These are phyloP conservation scores for Diospyros kaki DNA, from an alignment of 148 eudicot species.

Conservation along the genomic window DNA sequence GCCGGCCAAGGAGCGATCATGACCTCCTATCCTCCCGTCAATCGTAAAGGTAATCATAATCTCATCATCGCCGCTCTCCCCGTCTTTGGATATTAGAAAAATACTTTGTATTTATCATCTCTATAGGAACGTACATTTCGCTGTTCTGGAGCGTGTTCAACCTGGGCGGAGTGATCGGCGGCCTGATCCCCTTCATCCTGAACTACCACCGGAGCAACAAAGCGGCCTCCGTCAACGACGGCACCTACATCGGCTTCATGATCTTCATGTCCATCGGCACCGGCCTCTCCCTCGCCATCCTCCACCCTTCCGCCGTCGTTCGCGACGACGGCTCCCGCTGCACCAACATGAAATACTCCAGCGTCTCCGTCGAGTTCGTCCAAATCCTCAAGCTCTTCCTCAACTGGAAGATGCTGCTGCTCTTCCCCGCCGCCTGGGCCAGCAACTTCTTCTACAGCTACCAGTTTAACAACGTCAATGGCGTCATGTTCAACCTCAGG, in stretches of 20 bases:
- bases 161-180: constrained; percentile 93
- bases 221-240: constrained; percentile 78
- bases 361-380: constrained; percentile 41
- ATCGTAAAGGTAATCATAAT: constrained; percentile 43
- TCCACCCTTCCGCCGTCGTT: constrained; percentile 68
- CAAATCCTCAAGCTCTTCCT: constrained; percentile 63
- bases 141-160: constrained; percentile 90
- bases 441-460: constrained; percentile 92
- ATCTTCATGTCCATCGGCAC: constrained; percentile 77
- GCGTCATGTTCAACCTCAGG: constrained; percentile 74
- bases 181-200: constrained; percentile 65
- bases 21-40: constrained; percentile 75
- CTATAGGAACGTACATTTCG: constrained; percentile 42
- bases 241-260: constrained; percentile 88
- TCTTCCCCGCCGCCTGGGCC: constrained; percentile 76
- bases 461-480: constrained; percentile 93
- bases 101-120: too few relatives aligned
- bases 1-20: constrained; percentile 94
- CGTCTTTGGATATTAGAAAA: too few relatives aligned
- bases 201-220: constrained; percentile 53
- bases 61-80: too few relatives aligned
- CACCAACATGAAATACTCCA: constrained; percentile 68
- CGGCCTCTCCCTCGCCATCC: constrained; percentile 43
- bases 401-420: constrained; percentile 85
- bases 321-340: constrained; percentile 79